Conservation (phyloP, 129 eudicot genomes). For the Lonicera japonica region DNA sequence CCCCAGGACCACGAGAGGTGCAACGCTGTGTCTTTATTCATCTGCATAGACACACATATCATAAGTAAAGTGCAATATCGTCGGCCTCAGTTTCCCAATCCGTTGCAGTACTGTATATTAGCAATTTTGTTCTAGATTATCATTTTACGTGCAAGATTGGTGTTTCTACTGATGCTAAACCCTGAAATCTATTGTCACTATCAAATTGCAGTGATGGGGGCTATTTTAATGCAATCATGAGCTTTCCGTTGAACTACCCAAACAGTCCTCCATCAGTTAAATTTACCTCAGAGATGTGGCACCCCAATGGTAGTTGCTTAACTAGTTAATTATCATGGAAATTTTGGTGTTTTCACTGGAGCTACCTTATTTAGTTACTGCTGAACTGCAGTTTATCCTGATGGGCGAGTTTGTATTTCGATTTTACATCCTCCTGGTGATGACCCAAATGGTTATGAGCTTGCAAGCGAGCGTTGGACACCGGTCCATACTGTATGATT, state of each 20-base stretch:
- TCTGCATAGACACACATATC: too few species aligned
- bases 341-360: not conserved
- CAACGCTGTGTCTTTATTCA: too few species aligned
- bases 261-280: conserved; percentile 57
- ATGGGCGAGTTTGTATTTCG: conserved; percentile 65
- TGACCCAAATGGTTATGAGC: conserved; percentile 59
- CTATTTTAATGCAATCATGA: conserved; percentile 60
- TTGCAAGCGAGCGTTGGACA: conserved; percentile 65
- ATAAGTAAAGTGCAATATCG: too few species aligned
- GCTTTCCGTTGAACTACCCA: conserved; percentile 54
- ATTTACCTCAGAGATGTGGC: conserved; percentile 68
- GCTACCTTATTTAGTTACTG: not conserved
- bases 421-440: conserved; percentile 67
- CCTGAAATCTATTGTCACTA: not conserved
- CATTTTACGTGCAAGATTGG: not conserved
- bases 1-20: too few species aligned
- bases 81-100: too few species aligned
- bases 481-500: conserved; percentile 53
- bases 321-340: not conserved
- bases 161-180: not conserved
- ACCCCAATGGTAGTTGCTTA: conserved; percentile 42
- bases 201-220: conserved; percentile 46
- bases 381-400: conserved; percentile 38
- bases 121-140: too few species aligned
- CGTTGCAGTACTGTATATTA: too few species aligned